phyloP scores from a whole-genome alignment of 352 stramenopile species.

The Phytophthora sansomeana region DNA sequence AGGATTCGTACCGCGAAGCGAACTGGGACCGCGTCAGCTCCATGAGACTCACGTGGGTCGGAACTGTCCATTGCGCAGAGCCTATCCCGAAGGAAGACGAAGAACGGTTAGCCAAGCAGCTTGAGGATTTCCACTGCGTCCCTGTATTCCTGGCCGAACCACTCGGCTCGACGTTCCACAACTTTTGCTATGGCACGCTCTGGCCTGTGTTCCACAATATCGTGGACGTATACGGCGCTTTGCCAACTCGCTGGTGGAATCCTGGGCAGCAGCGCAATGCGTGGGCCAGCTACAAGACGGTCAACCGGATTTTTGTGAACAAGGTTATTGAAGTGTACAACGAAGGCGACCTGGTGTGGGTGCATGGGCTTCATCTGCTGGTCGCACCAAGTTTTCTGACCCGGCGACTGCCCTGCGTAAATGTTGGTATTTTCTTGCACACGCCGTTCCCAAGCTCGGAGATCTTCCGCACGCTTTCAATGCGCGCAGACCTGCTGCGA shows the following conservation, averaged over 20 bases:
- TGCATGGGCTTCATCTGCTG: constrained; percentile 98
- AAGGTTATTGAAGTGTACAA: constrained; percentile 93
- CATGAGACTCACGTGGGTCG: constrained; percentile 89
- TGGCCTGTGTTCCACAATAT: constrained; percentile 99
- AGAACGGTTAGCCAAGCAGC: constrained; percentile 72
- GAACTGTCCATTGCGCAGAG: constrained; percentile 81
- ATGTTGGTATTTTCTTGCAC: constrained; percentile 98
- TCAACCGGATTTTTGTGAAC: constrained; percentile 98
- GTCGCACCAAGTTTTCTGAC: constrained; percentile 98
- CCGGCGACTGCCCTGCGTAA: constrained; percentile 91
- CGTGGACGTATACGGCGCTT: constrained; percentile 95
- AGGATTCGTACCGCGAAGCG: constrained; percentile 65
- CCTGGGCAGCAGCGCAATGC: constrained; percentile 83
- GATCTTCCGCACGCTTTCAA: constrained; percentile 98
- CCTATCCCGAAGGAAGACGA: constrained; percentile 86
- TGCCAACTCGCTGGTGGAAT: constrained; percentile 89
- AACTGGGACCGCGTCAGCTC: constrained; percentile 78
- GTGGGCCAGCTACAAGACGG: constrained; percentile 96
- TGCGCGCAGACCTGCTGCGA: constrained; percentile 95
- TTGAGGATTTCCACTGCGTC: constrained; percentile 95
- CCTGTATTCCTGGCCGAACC: constrained; percentile 95
- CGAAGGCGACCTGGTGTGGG: constrained; percentile 95
- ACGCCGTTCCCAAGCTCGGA: constrained; percentile 99
- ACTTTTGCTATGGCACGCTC: constrained; percentile 97
- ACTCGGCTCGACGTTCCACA: constrained; percentile 90